A percentile compares a stretch with the other conserved stretches of the same genome.
Conservation (phyloP, 2,329 filamentous ascomycete genomes). For the Didymella keratinophila region DNA sequence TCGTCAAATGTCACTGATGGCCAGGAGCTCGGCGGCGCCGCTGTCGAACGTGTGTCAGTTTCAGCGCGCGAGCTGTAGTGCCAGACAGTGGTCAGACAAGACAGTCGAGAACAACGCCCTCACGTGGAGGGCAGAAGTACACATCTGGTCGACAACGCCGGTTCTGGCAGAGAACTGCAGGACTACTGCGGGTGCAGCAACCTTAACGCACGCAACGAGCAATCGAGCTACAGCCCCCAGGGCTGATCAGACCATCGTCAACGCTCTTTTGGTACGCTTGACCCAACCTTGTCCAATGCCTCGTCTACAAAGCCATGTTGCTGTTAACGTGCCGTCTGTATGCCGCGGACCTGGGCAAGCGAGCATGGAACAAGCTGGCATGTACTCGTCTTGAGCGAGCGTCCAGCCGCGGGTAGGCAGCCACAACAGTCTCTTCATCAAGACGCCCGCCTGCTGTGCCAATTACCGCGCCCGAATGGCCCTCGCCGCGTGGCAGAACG, state of each 20-base stretch:
- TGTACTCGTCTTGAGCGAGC: not conserved
- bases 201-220: conserved; percentile 5
- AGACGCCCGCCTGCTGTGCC: conserved; percentile 1
- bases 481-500: conserved; percentile 11
- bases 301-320: conserved; percentile 6
- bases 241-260: conserved; percentile 4
- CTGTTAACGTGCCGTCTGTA: conserved; percentile 9
- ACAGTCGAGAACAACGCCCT: not conserved
- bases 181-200: conserved; percentile 11
- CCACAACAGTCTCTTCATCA: conserved; percentile 9
- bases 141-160: conserved; percentile 3
- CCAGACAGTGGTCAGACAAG: conserved; percentile 6
- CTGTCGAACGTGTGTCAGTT: not conserved
- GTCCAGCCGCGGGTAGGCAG: conserved; percentile 16
- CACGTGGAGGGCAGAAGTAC: conserved; percentile 5
- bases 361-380: conserved; percentile 16
- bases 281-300: not conserved
- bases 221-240: conserved; percentile 1
- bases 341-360: conserved; percentile 7
- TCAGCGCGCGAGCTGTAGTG: not conserved
- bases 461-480: conserved; percentile 10
- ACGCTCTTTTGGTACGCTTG: conserved; percentile 17
- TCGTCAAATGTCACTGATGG: not conserved
- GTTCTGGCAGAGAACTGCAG: conserved; percentile 3
- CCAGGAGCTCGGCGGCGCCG: not conserved